These are phyloP conservation scores for Suhomyces emberorum DNA, from an alignment of 805 yeast species.

Conservation along the genomic window DNA sequence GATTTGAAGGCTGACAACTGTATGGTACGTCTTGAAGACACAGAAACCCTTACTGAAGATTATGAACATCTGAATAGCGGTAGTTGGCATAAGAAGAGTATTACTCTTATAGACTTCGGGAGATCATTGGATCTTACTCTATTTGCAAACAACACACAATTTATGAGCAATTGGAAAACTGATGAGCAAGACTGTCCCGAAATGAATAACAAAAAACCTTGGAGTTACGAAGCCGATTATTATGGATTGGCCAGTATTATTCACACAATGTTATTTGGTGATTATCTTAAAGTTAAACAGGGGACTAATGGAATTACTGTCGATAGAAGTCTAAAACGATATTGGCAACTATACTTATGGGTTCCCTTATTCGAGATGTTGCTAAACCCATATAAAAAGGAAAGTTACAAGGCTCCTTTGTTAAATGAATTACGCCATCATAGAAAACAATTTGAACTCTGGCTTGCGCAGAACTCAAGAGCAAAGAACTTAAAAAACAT, in stretches of 20 bases:
- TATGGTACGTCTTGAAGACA: conserved; percentile 55
- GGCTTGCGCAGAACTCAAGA: conserved; percentile 29
- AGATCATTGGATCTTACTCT: conserved; percentile 69
- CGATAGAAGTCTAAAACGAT: conserved; percentile 53
- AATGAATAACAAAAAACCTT: conserved; percentile 54
- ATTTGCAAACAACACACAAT: conserved; percentile 47
- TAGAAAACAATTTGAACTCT: conserved; percentile 39
- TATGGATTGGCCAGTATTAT: conserved; percentile 75
- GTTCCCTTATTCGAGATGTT: conserved; percentile 56
- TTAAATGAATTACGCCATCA: conserved; percentile 30
- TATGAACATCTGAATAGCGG: conserved; percentile 33
- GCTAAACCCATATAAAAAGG: conserved; percentile 51
- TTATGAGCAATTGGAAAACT: conserved; percentile 56
- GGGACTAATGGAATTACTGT: conserved; percentile 23
- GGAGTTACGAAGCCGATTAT: conserved; percentile 82
- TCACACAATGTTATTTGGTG: conserved; percentile 72
- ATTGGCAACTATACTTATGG: conserved; percentile 80
- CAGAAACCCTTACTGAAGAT: conserved; percentile 11
- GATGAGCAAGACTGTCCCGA: conserved; percentile 74
- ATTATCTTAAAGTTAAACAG: conserved; percentile 45
- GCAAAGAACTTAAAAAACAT: conserved; percentile 24
- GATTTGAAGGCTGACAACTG: conserved; percentile 85
- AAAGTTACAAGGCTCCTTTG: conserved; percentile 36
- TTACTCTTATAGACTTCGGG: conserved; percentile 76
- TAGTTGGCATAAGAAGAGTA: conserved; percentile 53